These are phyloP conservation scores for Suhomyces ambrosiae DNA, from an alignment of 1,139 yeast species.

Conservation along the genomic window DNA sequence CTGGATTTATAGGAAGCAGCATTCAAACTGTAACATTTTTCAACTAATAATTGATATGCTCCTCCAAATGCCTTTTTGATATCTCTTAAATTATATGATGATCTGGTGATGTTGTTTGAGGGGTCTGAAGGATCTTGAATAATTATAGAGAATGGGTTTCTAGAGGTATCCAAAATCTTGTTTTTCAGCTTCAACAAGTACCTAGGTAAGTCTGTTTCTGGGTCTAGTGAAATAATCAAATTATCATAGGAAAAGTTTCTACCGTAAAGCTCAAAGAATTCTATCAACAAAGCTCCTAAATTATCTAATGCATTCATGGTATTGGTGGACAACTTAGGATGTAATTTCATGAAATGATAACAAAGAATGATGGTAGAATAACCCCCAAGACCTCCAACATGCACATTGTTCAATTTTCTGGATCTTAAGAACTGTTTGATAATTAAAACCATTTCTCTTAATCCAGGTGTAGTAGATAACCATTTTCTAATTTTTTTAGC, in stretches of 20 bases:
- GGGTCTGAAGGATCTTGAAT: constrained; percentile 92
- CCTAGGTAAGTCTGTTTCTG: constrained; percentile 48
- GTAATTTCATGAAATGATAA: constrained; percentile 76
- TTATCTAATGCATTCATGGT: constrained; percentile 72
- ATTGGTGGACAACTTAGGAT: constrained; percentile 73
- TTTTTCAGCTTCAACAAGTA: constrained; percentile 62
- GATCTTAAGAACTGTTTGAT: constrained; percentile 85
- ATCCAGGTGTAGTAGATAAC: constrained; percentile 74
- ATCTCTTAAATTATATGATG: constrained; percentile 80
- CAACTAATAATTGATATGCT: constrained; percentile 79
- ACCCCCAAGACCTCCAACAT: constrained; percentile 95
- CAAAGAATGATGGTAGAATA: constrained; percentile 88
- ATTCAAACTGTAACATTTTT: constrained; percentile 62
- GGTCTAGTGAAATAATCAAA: constrained; percentile 64
- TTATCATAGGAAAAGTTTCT: constrained; percentile 85
- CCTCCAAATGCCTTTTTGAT: constrained; percentile 89
- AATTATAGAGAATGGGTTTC: constrained; percentile 67
- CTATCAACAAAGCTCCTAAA: constrained; percentile 84
- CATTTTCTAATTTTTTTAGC: constrained; percentile 79
- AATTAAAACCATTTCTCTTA: constrained; percentile 80
- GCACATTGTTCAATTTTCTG: constrained; percentile 85
- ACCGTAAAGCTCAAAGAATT: constrained; percentile 95
- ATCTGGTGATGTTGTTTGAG: constrained; percentile 79
- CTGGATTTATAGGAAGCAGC: constrained; percentile 68
- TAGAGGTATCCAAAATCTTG: constrained; percentile 54